phyloP scores from a whole-genome alignment of 2,329 filamentous ascomycete genomes.

The Lachnellula cervina region DNA sequence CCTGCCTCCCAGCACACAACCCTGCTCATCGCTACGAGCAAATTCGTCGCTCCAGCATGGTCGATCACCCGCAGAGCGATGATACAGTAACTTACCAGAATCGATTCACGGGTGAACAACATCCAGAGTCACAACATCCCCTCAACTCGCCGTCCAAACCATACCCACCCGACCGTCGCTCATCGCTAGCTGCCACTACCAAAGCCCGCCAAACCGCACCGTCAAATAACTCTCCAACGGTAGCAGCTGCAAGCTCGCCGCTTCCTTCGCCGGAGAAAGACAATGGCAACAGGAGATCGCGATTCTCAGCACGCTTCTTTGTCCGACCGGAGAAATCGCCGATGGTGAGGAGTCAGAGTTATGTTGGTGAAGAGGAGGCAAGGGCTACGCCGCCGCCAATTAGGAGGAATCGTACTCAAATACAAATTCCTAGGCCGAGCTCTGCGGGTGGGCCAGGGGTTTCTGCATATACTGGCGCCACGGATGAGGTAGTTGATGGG shows the following conservation, averaged over 20 bases:
- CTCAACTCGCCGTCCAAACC: constrained; percentile 7
- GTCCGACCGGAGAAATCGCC: not conserved
- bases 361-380: constrained; percentile 4
- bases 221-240: not conserved
- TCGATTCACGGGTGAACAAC: constrained; percentile 2
- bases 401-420: constrained; percentile 10
- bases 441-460: constrained; percentile 10
- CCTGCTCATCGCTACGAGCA: constrained; percentile 14
- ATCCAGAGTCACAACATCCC: constrained; percentile 13
- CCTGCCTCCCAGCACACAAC: constrained; percentile 14
- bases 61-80: constrained; percentile 18
- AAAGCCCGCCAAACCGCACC: constrained; percentile 19
- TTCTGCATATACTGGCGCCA: not conserved
- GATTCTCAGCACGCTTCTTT: not conserved
- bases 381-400: constrained; percentile 30
- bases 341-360: constrained; percentile 1
- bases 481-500: not conserved
- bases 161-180: constrained; percentile 25
- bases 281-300: not conserved
- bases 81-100: constrained; percentile 10
- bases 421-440: constrained; percentile 12
- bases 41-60: constrained; percentile 17
- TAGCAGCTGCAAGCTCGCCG: not conserved
- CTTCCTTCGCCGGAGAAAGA: constrained; percentile 4
- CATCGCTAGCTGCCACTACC: constrained; percentile 22